These are phyloP conservation scores for Mortierella sp. DNA, from an alignment of 371 early-diverging fungal species.

Conservation along the genomic window DNA sequence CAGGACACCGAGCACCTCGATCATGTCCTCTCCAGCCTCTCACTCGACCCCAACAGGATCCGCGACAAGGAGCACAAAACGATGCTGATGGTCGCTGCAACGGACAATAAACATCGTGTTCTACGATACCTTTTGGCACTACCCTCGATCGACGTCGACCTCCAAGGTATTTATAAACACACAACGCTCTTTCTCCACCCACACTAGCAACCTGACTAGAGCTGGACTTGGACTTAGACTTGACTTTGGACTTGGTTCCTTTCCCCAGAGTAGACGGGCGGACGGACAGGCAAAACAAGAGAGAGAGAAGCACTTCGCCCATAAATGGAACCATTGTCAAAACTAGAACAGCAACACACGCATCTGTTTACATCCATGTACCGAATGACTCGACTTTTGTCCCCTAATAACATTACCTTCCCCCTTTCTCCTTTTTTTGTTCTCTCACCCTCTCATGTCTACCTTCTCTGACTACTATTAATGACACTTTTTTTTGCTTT, in stretches of 20 bases:
- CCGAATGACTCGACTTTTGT: conserved; percentile 11
- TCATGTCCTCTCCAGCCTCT: conserved; percentile 43
- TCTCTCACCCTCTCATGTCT: not conserved
- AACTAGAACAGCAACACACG: not conserved
- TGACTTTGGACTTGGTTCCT: not conserved
- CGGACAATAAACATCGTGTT: conserved; percentile 54
- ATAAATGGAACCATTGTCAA: not conserved
- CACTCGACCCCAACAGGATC: conserved; percentile 42
- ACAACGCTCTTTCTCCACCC: too few relatives aligned
- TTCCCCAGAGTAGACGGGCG: not conserved
- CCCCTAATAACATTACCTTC: not conserved
- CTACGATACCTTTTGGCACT: conserved; percentile 44
- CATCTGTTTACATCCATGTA: conserved; percentile 1
- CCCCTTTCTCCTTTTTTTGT: not conserved
- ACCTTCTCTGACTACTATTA: not conserved
- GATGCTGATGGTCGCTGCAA: conserved; percentile 56
- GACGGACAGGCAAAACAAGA: not conserved
- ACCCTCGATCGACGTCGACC: conserved; percentile 32
- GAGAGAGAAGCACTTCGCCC: not conserved
- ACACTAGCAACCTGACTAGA: not conserved
- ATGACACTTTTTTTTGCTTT: conserved; percentile 7
- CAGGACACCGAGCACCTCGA: conserved; percentile 52
- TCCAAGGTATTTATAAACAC: conserved; percentile 28
- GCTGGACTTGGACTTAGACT: not conserved
- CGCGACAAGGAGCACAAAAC: conserved; percentile 48